These are phyloP conservation scores for Lasiodiplodia citricola DNA, from an alignment of 2,329 filamentous ascomycete species.

Conservation along the genomic window DNA sequence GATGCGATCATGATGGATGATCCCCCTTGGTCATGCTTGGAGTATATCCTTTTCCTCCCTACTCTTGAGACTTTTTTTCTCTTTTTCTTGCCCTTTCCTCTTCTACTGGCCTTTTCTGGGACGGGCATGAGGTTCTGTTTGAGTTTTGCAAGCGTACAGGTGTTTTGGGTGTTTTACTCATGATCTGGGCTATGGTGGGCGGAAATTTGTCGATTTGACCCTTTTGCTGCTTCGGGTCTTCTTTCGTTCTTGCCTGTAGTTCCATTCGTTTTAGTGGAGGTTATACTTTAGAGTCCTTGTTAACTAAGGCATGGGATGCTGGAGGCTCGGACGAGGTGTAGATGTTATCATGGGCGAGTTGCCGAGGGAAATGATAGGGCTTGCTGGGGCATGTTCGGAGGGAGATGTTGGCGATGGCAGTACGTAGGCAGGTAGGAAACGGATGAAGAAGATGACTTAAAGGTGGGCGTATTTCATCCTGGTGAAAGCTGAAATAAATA, in stretches of 20 bases:
- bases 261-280: constrained; percentile 1
- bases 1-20: background rate
- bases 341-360: background rate
- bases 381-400: background rate
- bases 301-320: too few relatives aligned
- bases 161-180: constrained; percentile 8
- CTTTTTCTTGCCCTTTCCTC: background rate
- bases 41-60: background rate
- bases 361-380: background rate
- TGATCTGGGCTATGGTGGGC: background rate
- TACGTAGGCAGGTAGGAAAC: background rate
- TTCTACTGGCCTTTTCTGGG: background rate
- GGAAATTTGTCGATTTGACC: background rate
- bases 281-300: background rate
- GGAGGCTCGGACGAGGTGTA: too few relatives aligned
- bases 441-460: background rate
- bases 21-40: background rate
- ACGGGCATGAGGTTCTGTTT: background rate
- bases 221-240: background rate
- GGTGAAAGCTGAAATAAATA: too few relatives aligned
- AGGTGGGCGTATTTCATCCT: background rate
- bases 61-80: background rate
- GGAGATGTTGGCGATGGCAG: background rate
- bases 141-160: background rate
- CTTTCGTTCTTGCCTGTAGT: constrained; percentile 6